These are phyloP conservation scores for Candida sanyaensis DNA, from an alignment of 1,139 yeast species.

Conservation along the genomic window DNA sequence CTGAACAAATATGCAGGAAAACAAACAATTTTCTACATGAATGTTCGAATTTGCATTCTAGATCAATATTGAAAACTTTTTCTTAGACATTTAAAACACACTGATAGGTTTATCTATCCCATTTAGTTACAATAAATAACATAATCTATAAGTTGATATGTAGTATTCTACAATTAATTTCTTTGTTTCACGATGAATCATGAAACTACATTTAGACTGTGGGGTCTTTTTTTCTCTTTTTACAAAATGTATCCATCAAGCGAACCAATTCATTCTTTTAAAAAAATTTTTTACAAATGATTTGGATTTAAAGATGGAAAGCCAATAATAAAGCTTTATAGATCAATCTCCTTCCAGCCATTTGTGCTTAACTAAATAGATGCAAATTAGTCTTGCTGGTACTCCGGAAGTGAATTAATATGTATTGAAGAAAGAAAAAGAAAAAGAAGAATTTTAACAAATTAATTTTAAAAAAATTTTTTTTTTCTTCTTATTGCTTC, in stretches of 20 bases:
- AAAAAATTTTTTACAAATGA: constrained; percentile 13
- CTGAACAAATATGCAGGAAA: too few relatives aligned
- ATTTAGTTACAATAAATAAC: too few relatives aligned
- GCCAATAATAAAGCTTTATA: constrained; percentile 2
- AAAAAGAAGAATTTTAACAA: constrained; percentile 10
- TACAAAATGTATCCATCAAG: constrained; percentile 43
- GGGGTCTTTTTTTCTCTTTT: background rate
- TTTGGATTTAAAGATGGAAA: constrained; percentile 39
- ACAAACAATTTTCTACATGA: too few relatives aligned
- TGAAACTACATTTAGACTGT: too few relatives aligned
- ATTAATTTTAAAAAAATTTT: constrained; percentile 6
- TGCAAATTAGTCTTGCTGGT: constrained; percentile 50
- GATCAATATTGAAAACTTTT: too few relatives aligned
- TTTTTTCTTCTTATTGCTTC: background rate
- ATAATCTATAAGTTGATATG: too few relatives aligned
- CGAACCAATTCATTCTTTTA: constrained; percentile 36
- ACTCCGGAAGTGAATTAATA: constrained; percentile 45
- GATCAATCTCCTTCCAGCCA: constrained; percentile 51
- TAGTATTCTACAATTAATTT: too few relatives aligned
- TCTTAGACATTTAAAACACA: too few relatives aligned
- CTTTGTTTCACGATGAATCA: too few relatives aligned
- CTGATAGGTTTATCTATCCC: too few relatives aligned
- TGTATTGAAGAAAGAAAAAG: constrained; percentile 28
- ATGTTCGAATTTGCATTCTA: too few relatives aligned
- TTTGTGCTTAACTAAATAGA: constrained; percentile 49